Conservation (phyloP, 2,329 filamentous ascomycete genomes). For the Neonectria hederae region DNA sequence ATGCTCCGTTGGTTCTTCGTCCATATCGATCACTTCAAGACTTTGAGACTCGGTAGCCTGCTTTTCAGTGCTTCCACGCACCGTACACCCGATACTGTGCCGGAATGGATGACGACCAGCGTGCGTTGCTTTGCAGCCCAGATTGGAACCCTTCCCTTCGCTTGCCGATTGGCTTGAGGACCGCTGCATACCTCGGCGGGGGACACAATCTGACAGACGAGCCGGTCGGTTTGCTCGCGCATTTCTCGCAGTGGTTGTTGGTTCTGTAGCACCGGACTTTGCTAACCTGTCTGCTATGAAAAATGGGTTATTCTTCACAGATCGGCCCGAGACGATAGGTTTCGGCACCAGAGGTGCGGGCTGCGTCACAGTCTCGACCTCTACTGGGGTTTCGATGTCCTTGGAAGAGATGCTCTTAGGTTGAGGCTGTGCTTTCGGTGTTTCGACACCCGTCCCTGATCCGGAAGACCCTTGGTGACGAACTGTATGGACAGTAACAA, state of each 20-base stretch:
- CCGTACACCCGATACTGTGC: constrained; percentile 47
- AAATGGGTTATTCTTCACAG: constrained; percentile 46
- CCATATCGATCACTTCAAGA: constrained; percentile 19
- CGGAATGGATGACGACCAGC: constrained; percentile 42
- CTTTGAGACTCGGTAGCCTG: constrained; percentile 5
- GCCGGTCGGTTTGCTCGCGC: constrained; percentile 32
- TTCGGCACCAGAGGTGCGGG: constrained; percentile 15
- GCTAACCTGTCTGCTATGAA: constrained; percentile 43
- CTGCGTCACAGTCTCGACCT: constrained; percentile 8
- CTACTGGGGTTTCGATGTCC: constrained; percentile 6
- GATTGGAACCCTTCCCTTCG: constrained; percentile 42
- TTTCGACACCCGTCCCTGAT: constrained; percentile 26
- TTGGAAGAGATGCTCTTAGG: constrained; percentile 18
- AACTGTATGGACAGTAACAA: constrained; percentile 10
- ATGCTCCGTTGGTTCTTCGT: constrained; percentile 4
- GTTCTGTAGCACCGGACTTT: constrained; percentile 32
- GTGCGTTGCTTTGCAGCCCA: constrained; percentile 41
- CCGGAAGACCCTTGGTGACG: constrained; percentile 17
- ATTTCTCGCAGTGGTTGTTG: constrained; percentile 34
- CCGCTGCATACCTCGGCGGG: constrained; percentile 31
- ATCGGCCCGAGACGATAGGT: constrained; percentile 20
- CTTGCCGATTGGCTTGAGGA: constrained; percentile 17
- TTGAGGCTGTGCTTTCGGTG: constrained; percentile 16
- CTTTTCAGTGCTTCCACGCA: constrained; percentile 19
- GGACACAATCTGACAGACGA: constrained; percentile 45